Percentiles rank a stretch among this genome's conserved stretches.
Evolutionary conservation across 495 filamentous ascomycete species (phyloP).

Genomic region (Trichoderma erinaceum): DNA sequence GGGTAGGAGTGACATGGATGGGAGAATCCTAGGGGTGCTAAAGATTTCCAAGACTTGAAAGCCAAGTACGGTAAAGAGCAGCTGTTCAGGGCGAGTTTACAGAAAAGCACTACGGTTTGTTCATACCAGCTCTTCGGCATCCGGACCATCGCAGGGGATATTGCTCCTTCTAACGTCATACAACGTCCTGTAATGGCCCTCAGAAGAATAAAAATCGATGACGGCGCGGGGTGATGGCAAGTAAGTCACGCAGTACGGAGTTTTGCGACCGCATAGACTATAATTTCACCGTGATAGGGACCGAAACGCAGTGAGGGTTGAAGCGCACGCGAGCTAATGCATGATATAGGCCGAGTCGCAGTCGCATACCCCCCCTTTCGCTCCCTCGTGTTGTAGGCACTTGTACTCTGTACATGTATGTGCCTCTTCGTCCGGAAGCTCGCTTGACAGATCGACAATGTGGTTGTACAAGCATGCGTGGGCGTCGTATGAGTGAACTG

Average conservation of each 20-base stretch:
- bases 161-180: neutral
- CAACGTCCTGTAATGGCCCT: neutral
- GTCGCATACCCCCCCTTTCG: neutral
- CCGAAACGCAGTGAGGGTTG: neutral
- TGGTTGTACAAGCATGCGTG: neutral
- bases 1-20: neutral
- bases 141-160: neutral
- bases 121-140: neutral
- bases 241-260: neutral
- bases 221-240: neutral
- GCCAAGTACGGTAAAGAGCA: neutral
- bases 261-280: neutral
- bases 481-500: neutral
- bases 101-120: neutral
- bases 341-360: conserved; percentile 9
- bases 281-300: conserved; percentile 6
- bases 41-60: neutral
- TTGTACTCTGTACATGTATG: neutral
- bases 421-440: conserved; percentile 2
- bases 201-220: neutral
- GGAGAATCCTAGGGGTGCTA: neutral
- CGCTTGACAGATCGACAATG: neutral
- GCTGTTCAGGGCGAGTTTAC: neutral
- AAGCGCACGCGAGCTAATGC: conserved; percentile 1
- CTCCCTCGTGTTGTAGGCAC: neutral